Conservation (phyloP, 768 basidiomycete genomes). For the Boletus pseudopeckii region DNA sequence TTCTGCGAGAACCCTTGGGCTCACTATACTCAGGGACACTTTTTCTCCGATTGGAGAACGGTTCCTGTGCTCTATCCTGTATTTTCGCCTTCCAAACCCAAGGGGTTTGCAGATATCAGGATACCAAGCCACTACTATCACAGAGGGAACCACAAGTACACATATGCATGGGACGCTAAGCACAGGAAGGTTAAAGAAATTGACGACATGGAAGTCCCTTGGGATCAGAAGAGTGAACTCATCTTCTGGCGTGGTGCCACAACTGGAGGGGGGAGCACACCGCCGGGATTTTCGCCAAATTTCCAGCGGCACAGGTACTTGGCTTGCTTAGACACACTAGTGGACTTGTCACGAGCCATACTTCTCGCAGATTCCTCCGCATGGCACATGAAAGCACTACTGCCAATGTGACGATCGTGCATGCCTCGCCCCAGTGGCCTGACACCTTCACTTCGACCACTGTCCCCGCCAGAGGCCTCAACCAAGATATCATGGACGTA, state of each 20-base stretch:
- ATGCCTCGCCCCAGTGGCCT: conserved; percentile 61
- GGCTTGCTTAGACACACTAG: conserved; percentile 2
- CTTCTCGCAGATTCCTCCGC: conserved; percentile 55
- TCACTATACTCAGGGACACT: conserved; percentile 88
- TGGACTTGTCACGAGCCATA: not conserved
- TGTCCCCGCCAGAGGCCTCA: conserved; percentile 60
- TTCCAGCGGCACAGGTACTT: conserved; percentile 84
- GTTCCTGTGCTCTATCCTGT: conserved; percentile 89
- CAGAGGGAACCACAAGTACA: conserved; percentile 73
- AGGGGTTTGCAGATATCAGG: conserved; percentile 84
- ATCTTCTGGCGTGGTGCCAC: conserved; percentile 97
- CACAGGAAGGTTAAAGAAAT: conserved; percentile 69
- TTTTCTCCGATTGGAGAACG: conserved; percentile 95
- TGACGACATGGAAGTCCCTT: conserved; percentile 84
- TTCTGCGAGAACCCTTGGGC: conserved; percentile 82
- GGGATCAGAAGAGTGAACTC: conserved; percentile 83
- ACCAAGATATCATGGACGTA: conserved; percentile 80
- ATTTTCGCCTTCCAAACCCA: conserved; percentile 86
- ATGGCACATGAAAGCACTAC: conserved; percentile 58
- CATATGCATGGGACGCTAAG: conserved; percentile 86
- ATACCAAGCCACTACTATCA: conserved; percentile 98
- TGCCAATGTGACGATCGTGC: conserved; percentile 59
- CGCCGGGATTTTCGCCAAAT: conserved; percentile 73
- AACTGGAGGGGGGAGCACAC: conserved; percentile 89
- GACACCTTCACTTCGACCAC: conserved; percentile 56